Evolutionary conservation across 805 yeast species (phyloP).

Genomic region (Jamesozyma lodderae): DNA sequence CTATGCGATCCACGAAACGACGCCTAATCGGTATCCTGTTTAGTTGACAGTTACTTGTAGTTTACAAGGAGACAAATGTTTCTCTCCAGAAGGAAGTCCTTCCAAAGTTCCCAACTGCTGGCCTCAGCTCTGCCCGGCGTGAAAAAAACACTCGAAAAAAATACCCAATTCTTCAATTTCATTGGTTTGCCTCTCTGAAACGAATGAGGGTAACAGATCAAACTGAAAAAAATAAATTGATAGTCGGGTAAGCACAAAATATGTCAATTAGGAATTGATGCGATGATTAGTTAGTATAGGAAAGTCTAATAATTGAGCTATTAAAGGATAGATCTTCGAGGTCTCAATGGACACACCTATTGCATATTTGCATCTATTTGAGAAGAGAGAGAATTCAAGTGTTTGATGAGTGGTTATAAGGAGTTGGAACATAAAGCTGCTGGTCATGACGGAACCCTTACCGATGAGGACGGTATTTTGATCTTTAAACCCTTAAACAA

Average conservation of each 20-base stretch:
- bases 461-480: constrained; percentile 52
- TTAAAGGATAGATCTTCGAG: no score
- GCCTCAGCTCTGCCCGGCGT: neutral
- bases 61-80: neutral
- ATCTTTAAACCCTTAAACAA: constrained; percentile 60
- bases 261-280: no score
- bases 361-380: no score
- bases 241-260: neutral
- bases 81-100: neutral
- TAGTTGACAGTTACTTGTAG: neutral
- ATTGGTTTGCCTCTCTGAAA: neutral
- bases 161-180: neutral
- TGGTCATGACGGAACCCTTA: constrained; percentile 78
- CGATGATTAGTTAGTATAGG: no score
- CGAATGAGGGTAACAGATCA: neutral
- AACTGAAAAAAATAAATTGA: no score
- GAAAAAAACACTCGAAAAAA: neutral
- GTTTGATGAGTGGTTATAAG: no score
- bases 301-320: no score
- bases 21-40: neutral
- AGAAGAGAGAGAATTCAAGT: no score
- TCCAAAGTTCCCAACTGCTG: neutral
- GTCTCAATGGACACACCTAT: no score
- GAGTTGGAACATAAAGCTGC: constrained; percentile 63
- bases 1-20: neutral